A percentile compares a stretch with the other conserved stretches of the same genome.
Conservation (phyloP, 352 stramenopile genomes). For the Globisporangium spinosum region DNA sequence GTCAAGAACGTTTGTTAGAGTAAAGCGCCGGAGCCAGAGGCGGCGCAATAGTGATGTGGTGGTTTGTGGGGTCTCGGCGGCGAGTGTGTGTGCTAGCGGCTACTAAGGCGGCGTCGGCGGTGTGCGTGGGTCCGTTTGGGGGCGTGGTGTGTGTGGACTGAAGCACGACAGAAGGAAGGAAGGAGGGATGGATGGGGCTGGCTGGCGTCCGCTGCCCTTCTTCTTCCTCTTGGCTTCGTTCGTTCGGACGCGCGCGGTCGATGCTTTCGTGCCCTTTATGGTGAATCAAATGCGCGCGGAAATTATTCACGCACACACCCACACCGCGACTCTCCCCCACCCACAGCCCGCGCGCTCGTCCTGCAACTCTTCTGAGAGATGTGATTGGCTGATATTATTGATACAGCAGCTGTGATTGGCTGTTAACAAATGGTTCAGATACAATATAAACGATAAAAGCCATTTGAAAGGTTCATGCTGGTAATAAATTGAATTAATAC, state of each 20-base stretch:
- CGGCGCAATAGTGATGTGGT: too few relatives aligned
- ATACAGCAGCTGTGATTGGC: slow-evolving; percentile 22
- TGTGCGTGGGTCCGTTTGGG: too few relatives aligned
- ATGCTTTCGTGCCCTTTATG: slow-evolving; percentile 11
- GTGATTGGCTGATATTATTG: slow-evolving; percentile 29
- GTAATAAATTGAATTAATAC: neutral
- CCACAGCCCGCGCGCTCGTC: neutral
- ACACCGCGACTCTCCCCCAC: slow-evolving; percentile 11
- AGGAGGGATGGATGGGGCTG: neutral
- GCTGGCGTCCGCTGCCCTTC: neutral
- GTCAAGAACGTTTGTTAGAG: too few relatives aligned
- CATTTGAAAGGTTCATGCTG: neutral
- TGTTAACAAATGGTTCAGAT: neutral
- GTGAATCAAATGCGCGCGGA: slow-evolving; percentile 15
- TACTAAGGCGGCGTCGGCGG: too few relatives aligned
- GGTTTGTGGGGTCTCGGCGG: too few relatives aligned
- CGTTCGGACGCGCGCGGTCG: neutral
- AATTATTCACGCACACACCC: slow-evolving; percentile 4
- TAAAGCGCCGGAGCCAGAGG: too few relatives aligned
- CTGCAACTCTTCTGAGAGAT: neutral
- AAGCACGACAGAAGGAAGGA: neutral
- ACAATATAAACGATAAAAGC: too few relatives aligned
- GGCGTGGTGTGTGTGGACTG: neutral
- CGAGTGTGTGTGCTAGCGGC: too few relatives aligned
- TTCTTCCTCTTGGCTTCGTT: neutral